phyloP scores from a whole-genome alignment of 2,329 filamentous ascomycete species.

The Calonectria montana region DNA sequence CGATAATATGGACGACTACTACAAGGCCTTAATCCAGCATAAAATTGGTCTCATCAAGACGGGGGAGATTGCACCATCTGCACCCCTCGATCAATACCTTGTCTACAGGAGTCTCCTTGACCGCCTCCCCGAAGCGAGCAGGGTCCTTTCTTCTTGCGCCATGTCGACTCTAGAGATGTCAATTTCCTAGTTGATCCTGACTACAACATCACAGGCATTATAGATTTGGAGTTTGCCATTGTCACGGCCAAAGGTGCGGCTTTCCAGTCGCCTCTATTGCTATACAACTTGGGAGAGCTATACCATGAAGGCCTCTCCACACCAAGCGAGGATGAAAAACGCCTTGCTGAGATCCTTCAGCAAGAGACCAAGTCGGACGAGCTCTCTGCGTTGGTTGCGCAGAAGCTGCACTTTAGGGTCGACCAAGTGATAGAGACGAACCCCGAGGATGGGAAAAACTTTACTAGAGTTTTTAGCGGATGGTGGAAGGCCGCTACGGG shows the following conservation, averaged over 20 bases:
- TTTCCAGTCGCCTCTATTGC: neutral
- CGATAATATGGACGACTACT: neutral
- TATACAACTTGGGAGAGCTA: neutral
- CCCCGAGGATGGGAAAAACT: neutral
- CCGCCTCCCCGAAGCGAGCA: conserved; percentile 22
- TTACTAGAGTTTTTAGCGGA: neutral
- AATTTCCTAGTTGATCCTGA: conserved; percentile 14
- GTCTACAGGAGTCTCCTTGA: conserved; percentile 25
- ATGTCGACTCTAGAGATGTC: conserved; percentile 24
- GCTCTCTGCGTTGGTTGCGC: neutral
- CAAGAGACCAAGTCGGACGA: neutral
- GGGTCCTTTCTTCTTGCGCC: conserved; percentile 26
- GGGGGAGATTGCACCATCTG: conserved; percentile 26
- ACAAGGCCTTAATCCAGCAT: neutral
- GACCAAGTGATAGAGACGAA: neutral
- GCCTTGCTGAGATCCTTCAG: neutral
- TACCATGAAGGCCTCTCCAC: neutral
- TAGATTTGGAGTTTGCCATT: neutral
- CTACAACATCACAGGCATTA: neutral
- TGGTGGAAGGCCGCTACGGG: neutral
- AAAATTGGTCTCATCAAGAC: conserved; percentile 20
- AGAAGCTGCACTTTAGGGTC: neutral
- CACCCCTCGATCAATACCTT: conserved; percentile 25
- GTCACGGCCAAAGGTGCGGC: neutral
- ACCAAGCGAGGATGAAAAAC: neutral